Evolutionary conservation across 257 asterid genomes (phyloP).

Genomic region (Cinchona pubescens): DNA sequence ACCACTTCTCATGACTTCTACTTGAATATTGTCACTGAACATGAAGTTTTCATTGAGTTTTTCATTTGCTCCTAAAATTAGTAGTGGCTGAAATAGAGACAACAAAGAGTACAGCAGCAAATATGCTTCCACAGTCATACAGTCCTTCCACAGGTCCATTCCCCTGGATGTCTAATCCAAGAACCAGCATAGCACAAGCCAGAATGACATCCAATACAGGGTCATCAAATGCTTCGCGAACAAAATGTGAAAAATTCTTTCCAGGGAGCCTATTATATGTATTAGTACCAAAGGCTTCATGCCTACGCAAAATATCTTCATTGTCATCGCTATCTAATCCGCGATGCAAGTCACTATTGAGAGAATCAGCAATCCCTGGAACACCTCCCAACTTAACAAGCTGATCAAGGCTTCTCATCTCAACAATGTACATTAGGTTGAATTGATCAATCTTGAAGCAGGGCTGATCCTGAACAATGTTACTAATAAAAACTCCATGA

Average conservation of each 20-base stretch:
- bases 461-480: neutral
- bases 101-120: constrained; percentile 22
- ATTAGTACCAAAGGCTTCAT: constrained; percentile 29
- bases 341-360: constrained; percentile 11
- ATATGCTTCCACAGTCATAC: constrained; percentile 30
- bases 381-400: constrained; percentile 33
- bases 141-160: constrained; percentile 26
- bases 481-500: neutral
- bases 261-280: constrained; percentile 13
- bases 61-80: constrained; percentile 20
- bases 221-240: constrained; percentile 17
- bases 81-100: constrained; percentile 23
- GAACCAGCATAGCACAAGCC: constrained; percentile 23
- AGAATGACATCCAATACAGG: constrained; percentile 14
- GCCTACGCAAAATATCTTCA: constrained; percentile 21
- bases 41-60: constrained; percentile 15
- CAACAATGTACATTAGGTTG: constrained; percentile 23
- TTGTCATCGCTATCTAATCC: constrained; percentile 22
- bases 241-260: constrained; percentile 4
- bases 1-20: constrained; percentile 28
- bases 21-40: constrained; percentile 15
- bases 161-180: constrained; percentile 28
- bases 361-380: constrained; percentile 21
- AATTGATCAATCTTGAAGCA: constrained; percentile 8
- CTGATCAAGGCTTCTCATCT: constrained; percentile 25